phyloP scores from a whole-genome alignment of 768 basidiomycete species.

The Xerocomellus amylosporus region DNA sequence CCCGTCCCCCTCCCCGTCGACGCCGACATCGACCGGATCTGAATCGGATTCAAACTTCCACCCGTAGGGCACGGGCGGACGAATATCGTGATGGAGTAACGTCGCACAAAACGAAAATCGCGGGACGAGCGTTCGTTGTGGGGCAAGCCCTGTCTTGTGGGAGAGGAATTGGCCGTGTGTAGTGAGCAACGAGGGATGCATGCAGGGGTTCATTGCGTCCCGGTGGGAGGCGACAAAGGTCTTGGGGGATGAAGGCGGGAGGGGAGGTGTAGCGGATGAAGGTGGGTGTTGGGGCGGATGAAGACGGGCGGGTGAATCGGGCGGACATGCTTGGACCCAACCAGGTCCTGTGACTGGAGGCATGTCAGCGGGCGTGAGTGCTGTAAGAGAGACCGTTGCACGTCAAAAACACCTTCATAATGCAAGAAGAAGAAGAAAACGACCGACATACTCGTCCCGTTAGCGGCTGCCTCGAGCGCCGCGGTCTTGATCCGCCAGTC shows the following conservation, averaged over 20 bases:
- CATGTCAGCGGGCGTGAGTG: slow-evolving; percentile 29
- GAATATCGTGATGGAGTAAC: slow-evolving; percentile 53
- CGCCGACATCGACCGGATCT: neutral
- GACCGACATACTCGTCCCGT: slow-evolving; percentile 24
- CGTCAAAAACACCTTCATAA: neutral
- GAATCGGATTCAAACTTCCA: slow-evolving; percentile 43
- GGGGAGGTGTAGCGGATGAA: neutral
- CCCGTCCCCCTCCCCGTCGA: slow-evolving; percentile 17
- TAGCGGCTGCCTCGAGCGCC: slow-evolving; percentile 26
- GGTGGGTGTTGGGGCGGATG: slow-evolving; percentile 31
- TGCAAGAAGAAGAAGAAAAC: too few relatives aligned
- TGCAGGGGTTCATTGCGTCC: slow-evolving; percentile 37
- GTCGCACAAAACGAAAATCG: slow-evolving; percentile 54
- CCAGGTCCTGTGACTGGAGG: slow-evolving; percentile 31
- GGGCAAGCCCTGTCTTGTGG: slow-evolving; percentile 44
- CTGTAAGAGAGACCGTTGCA: slow-evolving; percentile 12
- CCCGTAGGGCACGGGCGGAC: slow-evolving; percentile 44
- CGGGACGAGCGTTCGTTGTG: slow-evolving; percentile 43
- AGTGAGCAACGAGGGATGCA: slow-evolving; percentile 32
- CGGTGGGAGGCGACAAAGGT: slow-evolving; percentile 38
- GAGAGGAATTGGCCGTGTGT: slow-evolving; percentile 55
- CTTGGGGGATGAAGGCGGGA: slow-evolving; percentile 1
- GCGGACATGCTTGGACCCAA: slow-evolving; percentile 22
- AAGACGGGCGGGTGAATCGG: slow-evolving; percentile 27
- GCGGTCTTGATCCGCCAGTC: slow-evolving; percentile 23